These are phyloP conservation scores for Lasiosphaeria hispida DNA, from an alignment of 495 filamentous ascomycete species.

Conservation along the genomic window DNA sequence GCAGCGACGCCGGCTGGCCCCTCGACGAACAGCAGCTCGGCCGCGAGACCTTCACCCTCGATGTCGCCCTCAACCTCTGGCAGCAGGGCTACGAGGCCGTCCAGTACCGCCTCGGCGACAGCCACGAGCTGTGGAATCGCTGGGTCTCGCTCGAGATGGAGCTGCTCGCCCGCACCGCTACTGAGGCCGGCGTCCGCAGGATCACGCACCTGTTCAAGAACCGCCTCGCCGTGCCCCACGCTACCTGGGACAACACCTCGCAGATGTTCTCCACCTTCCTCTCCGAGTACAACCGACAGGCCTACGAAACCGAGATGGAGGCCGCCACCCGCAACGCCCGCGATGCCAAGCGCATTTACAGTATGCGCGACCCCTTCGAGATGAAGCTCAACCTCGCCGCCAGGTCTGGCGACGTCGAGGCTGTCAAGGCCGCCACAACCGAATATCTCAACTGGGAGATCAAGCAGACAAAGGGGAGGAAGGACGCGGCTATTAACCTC, in stretches of 20 bases:
- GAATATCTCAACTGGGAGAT: constrained; percentile 88
- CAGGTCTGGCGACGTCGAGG: constrained; percentile 55
- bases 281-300: constrained; percentile 67
- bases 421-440: constrained; percentile 56
- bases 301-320: constrained; percentile 80
- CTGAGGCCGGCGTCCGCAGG: constrained; percentile 57
- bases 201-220: constrained; percentile 68
- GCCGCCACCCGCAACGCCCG: constrained; percentile 61
- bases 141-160: constrained; percentile 63
- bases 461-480: constrained; percentile 49
- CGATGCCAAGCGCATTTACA: constrained; percentile 67
- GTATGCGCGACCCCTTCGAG: constrained; percentile 69
- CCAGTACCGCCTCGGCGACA: constrained; percentile 78
- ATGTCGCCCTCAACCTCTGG: constrained; percentile 75
- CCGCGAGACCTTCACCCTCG: constrained; percentile 75
- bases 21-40: constrained; percentile 74
- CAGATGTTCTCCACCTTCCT: constrained; percentile 79
- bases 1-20: constrained; percentile 60
- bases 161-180: constrained; percentile 52
- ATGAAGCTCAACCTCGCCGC: constrained; percentile 58
- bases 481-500: constrained; percentile 47
- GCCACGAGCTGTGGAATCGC: constrained; percentile 84
- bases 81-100: constrained; percentile 73
- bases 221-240: constrained; percentile 76
- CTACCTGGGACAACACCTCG: constrained; percentile 81